Evolutionary conservation across 495 filamentous ascomycete species (phyloP), one percentile per base, ranked within the genome.

Genomic region (Ramalina peruviana): DNA sequence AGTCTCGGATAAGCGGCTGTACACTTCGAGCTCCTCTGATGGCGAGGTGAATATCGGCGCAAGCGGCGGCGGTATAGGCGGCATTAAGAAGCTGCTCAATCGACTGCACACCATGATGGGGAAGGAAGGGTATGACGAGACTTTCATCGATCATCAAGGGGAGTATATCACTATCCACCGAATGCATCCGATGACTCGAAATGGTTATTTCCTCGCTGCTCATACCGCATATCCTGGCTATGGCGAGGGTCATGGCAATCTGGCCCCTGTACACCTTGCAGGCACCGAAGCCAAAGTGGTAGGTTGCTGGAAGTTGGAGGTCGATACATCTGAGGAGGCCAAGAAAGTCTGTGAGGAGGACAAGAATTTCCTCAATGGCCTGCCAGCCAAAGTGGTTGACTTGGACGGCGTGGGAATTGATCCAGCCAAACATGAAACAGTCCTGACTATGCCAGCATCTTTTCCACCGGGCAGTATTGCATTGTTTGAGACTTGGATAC

Each of bases 151-250:
- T 60, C 93, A 99, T 62, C 88, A 97, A 59, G 81, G 83, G 41
- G 82, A 97, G 67, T 97, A 92, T 59, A 81, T 99, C 58, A 97
- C 93, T 5, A 86, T 99, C 9, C 93, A 99, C 62, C 73, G 93
- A 54, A 86, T 96, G 5, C 87, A 99, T 59, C 92, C 90, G 0
- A 79, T 82, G 52, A 86, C 84, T 0, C 73, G 94, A 42, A 90
- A 88, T 57, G 93, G 93, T 40, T 85, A 94, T 60, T 96, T 97
- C 67, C 67, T 95, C 25, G 86, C 96, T 50, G 89, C 93, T 0
- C 93, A 97, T 54, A 96, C 89, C 30, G 90, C 93, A 3, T 96
- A 86, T 62, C 87, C 88, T 12, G 87, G 86, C 4, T 85, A 89
- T 60, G 83, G 86, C 33, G 83, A 85, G 51, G 81, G 83, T 17